Percentiles rank a stretch among this genome's conserved stretches.
Evolutionary conservation across 2,329 filamentous ascomycete species (phyloP).

Genomic region (Didymosphaeria variabile): DNA sequence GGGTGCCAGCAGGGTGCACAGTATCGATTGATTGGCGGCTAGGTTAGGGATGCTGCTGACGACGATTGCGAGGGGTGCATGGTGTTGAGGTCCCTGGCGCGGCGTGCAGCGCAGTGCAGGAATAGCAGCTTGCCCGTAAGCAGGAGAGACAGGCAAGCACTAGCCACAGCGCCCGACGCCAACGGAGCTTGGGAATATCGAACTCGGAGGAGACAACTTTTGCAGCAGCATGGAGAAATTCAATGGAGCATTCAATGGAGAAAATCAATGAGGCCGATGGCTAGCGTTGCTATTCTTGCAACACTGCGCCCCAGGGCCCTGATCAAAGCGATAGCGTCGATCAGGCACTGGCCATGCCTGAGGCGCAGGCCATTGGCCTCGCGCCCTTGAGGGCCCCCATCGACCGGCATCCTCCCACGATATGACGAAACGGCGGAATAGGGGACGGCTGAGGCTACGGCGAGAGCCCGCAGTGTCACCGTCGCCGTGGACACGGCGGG

Average conservation of each 20-base stretch:
- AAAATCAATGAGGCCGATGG: background rate
- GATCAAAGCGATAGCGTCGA: slow-evolving; percentile 39
- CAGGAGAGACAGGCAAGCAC: background rate
- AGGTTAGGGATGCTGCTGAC: slow-evolving; percentile 12
- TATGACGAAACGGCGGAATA: slow-evolving; percentile 12
- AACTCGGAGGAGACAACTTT: slow-evolving; percentile 19
- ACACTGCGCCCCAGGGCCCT: slow-evolving; percentile 44
- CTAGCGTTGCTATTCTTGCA: slow-evolving; percentile 47
- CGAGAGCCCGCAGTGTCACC: slow-evolving; percentile 18
- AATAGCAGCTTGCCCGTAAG: background rate
- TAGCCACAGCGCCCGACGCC: background rate
- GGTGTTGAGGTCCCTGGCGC: too few species aligned
- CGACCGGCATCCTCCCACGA: slow-evolving; percentile 19
- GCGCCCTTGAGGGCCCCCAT: slow-evolving; percentile 29
- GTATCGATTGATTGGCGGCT: slow-evolving; percentile 32
- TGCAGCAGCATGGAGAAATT: slow-evolving; percentile 18
- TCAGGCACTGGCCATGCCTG: slow-evolving; percentile 32
- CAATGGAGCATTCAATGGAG: background rate
- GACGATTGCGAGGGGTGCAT: background rate
- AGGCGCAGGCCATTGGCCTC: slow-evolving; percentile 32
- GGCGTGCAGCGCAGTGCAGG: too few species aligned
- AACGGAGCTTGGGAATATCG: slow-evolving; percentile 22
- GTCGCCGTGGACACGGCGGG: slow-evolving; percentile 11
- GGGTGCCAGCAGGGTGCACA: slow-evolving; percentile 7
- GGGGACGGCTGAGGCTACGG: slow-evolving; percentile 17